Evolutionary conservation across 495 filamentous ascomycete species (phyloP).

Genomic region (Talaromyces trachyspermus): DNA sequence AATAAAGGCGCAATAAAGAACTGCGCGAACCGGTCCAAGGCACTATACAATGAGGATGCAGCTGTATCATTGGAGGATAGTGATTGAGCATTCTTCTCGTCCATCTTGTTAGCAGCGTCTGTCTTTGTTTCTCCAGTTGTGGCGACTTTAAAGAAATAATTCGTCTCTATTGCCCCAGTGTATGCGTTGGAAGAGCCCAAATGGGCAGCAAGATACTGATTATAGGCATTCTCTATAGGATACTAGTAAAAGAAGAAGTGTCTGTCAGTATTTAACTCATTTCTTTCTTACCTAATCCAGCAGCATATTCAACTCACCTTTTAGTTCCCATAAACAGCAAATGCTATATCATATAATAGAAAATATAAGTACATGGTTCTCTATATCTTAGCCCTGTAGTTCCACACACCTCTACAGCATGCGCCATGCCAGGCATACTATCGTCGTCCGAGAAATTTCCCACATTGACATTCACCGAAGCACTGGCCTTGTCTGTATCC

Average conservation of each 20-base stretch:
- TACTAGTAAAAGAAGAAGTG: constrained; percentile 62
- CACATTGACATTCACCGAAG: constrained; percentile 90
- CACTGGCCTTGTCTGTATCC: constrained; percentile 94
- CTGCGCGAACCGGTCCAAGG: constrained; percentile 91
- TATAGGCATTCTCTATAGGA: constrained; percentile 93
- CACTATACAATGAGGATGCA: constrained; percentile 71
- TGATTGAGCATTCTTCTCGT: neutral
- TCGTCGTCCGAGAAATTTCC: constrained; percentile 89
- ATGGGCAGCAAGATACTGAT: constrained; percentile 80
- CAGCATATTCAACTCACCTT: constrained; percentile 51
- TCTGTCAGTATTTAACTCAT: too few species aligned
- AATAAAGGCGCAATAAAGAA: constrained; percentile 95
- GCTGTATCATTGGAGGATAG: constrained; percentile 23
- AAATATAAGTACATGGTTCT: too few species aligned
- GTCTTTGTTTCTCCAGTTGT: constrained; percentile 44
- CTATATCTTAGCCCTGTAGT: neutral
- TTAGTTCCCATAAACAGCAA: constrained; percentile 97
- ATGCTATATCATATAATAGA: too few species aligned
- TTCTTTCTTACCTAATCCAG: too few species aligned
- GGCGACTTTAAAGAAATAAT: constrained; percentile 95
- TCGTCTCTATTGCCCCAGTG: constrained; percentile 87
- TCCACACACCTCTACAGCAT: constrained; percentile 62
- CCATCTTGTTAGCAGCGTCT: constrained; percentile 22
- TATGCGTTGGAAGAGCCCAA: constrained; percentile 93
- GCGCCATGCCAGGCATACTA: constrained; percentile 89